phyloP scores from a whole-genome alignment of 2,329 filamentous ascomycete species.

The Didymellaceae sp. region DNA sequence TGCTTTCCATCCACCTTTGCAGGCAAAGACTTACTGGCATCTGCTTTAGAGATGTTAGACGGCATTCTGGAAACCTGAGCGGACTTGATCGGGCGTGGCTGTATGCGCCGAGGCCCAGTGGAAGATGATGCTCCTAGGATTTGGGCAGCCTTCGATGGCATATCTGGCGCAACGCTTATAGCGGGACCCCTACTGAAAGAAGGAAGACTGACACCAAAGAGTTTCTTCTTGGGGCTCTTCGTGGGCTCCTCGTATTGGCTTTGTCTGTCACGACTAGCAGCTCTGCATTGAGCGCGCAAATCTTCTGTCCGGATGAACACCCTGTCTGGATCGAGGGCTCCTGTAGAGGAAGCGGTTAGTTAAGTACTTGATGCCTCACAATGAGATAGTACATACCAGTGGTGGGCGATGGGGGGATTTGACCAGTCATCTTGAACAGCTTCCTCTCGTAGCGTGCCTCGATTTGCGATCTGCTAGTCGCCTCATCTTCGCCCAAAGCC shows the following conservation, averaged over 20 bases:
- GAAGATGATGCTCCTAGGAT: constrained; percentile 41
- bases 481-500: constrained; percentile 34
- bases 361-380: not conserved
- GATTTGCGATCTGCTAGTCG: constrained; percentile 49
- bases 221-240: constrained; percentile 51
- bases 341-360: constrained; percentile 4
- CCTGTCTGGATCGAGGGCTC: constrained; percentile 12
- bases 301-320: constrained; percentile 31
- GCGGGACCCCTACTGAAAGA: constrained; percentile 29
- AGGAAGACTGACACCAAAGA: constrained; percentile 46
- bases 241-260: constrained; percentile 14
- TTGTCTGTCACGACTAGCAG: constrained; percentile 20
- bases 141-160: constrained; percentile 40
- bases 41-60: constrained; percentile 27
- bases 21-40: constrained; percentile 37
- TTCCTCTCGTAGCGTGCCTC: constrained; percentile 49
- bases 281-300: constrained; percentile 27
- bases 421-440: constrained; percentile 43
- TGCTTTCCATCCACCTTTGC: constrained; percentile 23
- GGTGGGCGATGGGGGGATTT: constrained; percentile 33
- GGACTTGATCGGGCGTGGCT: constrained; percentile 25
- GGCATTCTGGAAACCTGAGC: constrained; percentile 17
- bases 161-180: constrained; percentile 14
- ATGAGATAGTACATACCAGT: constrained; percentile 21
- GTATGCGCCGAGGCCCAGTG: constrained; percentile 21